Conservation (phyloP, 208 protist species). For the Wallacemonas sp. region DNA sequence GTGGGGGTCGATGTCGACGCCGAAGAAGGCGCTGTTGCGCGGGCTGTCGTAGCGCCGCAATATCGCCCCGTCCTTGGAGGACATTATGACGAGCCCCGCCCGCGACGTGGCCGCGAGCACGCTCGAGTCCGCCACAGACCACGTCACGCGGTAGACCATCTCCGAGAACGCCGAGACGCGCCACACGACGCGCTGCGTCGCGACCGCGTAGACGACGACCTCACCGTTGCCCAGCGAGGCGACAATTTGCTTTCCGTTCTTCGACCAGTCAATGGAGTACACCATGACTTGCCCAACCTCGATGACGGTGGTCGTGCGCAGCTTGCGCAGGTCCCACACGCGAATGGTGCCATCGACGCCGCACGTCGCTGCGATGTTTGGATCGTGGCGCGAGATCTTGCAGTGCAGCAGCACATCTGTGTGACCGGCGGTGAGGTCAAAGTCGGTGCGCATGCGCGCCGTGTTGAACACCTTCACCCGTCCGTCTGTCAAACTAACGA, state of each 20-base stretch:
- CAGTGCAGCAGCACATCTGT: conserved; percentile 84
- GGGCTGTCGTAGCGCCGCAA: conserved; percentile 58
- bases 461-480: conserved; percentile 79
- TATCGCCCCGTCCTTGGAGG: conserved; percentile 72
- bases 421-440: conserved; percentile 60
- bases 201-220: conserved; percentile 69
- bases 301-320: conserved; percentile 48
- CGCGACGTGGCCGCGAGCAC: conserved; percentile 55
- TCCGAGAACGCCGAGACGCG: conserved; percentile 46
- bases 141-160: conserved; percentile 47
- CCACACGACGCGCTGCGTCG: conserved; percentile 65
- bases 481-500: conserved; percentile 66
- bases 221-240: conserved; percentile 74
- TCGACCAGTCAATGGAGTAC: conserved; percentile 75
- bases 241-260: conserved; percentile 76
- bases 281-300: conserved; percentile 69
- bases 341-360: conserved; percentile 84
- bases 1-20: conserved; percentile 70
- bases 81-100: conserved; percentile 54
- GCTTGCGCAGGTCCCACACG: conserved; percentile 79
- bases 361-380: conserved; percentile 70
- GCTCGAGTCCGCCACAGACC: conserved; percentile 44
- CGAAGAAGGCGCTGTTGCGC: conserved; percentile 33
- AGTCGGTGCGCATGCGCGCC: conserved; percentile 41
- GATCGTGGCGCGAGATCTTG: conserved; percentile 68